Percentiles rank a stretch among this genome's conserved stretches.
Evolutionary conservation across 768 basidiomycete species (phyloP).

Genomic region (Coprinopsis sp.): DNA sequence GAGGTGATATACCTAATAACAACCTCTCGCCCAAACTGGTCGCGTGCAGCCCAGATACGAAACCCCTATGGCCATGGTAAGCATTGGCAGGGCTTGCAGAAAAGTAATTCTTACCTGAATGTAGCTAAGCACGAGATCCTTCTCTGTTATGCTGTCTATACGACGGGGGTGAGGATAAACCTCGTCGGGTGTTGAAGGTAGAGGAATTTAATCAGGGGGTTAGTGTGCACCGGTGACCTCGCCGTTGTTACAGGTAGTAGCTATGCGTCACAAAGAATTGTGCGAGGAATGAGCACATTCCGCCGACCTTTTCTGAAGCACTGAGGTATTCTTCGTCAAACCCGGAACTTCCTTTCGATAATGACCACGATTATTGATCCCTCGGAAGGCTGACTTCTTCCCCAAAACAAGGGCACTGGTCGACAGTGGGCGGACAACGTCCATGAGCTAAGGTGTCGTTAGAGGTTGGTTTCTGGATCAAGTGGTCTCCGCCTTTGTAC

Average conservation of each 20-base stretch:
- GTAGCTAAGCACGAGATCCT: neutral
- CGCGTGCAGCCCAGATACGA: neutral
- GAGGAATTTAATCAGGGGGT: too few relatives aligned
- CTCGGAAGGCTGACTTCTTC: too few relatives aligned
- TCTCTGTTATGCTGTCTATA: neutral
- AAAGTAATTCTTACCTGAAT: neutral
- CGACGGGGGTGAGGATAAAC: neutral
- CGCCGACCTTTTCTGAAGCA: too few relatives aligned
- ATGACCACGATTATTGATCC: too few relatives aligned
- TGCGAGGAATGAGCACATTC: conserved; percentile 17
- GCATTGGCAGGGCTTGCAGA: neutral
- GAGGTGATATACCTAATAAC: neutral
- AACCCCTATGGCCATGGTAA: neutral
- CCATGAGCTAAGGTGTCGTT: too few relatives aligned
- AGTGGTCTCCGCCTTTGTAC: too few relatives aligned
- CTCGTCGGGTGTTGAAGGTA: neutral
- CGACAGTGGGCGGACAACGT: too few relatives aligned
- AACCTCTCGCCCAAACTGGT: neutral
- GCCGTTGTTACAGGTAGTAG: conserved; percentile 6
- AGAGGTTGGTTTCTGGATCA: too few relatives aligned
- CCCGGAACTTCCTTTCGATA: too few relatives aligned
- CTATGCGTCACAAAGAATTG: conserved; percentile 16
- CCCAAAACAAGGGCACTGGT: too few relatives aligned
- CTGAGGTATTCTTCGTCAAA: too few relatives aligned
- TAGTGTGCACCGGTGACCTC: neutral